Conservation (phyloP, 1,139 yeast genomes). For the Yamadazyma conglobata region DNA sequence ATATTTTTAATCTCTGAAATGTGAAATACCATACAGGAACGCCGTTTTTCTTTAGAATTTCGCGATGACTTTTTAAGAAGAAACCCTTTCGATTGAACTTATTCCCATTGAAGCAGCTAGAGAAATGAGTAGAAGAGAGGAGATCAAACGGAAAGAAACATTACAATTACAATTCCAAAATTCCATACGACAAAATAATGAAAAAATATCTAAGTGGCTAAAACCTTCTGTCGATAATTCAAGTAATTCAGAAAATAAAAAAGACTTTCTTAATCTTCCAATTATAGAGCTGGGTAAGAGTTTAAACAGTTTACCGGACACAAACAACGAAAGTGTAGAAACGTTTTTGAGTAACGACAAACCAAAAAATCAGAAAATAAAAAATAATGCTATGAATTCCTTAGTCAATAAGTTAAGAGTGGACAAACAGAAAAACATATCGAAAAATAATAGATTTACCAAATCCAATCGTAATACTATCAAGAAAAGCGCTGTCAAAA, state of each 20-base stretch:
- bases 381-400: conserved; percentile 29
- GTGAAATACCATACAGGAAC: no score
- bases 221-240: conserved; percentile 15
- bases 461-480: neutral
- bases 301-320: conserved; percentile 22
- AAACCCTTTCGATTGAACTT: no score
- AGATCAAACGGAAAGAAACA: conserved; percentile 46
- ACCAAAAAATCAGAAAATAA: neutral
- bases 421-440: conserved; percentile 16
- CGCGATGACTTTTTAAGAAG: conserved; percentile 1
- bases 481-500: neutral
- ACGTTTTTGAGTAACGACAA: neutral
- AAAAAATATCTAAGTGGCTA: conserved; percentile 44
- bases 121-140: conserved; percentile 32
- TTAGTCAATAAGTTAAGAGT: conserved; percentile 45
- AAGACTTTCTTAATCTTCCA: conserved; percentile 33
- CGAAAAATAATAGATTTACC: neutral
- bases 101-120: no score
- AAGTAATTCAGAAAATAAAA: no score
- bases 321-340: neutral
- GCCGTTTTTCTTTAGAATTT: no score
- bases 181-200: conserved; percentile 35
- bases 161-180: conserved; percentile 48
- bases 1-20: no score
- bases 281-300: conserved; percentile 43